Conservation (phyloP, 176 grass and related monocot genomes). For the Rhipidocladum racemiflorum region DNA sequence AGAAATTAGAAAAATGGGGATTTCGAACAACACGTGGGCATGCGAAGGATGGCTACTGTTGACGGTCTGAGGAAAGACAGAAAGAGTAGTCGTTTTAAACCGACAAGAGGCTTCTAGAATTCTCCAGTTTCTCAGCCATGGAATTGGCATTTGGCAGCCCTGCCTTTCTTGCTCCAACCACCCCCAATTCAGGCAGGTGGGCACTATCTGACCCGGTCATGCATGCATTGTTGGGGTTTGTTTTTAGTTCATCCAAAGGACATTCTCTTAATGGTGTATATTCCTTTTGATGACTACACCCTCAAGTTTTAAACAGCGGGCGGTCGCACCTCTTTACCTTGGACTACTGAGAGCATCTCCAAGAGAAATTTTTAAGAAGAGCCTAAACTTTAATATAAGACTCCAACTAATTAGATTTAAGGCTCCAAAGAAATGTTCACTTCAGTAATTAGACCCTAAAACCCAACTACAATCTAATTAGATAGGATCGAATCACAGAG, state of each 20-base stretch:
- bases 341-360: no score
- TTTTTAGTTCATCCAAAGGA: neutral
- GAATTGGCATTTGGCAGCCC: neutral
- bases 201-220: neutral
- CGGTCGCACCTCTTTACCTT: no score
- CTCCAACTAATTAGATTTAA: no score
- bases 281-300: neutral
- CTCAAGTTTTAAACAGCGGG: no score
- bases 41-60: neutral
- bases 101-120: neutral
- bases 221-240: neutral
- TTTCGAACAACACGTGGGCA: neutral
- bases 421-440: no score
- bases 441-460: no score
- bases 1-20: no score
- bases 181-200: neutral
- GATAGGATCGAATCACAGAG: no score
- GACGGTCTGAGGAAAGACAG: neutral
- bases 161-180: conserved; percentile 18
- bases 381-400: no score
- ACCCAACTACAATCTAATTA: no score
- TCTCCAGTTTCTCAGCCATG: neutral
- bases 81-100: neutral
- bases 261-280: neutral
- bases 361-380: no score